A percentile compares a stretch with the other conserved stretches of the same genome.
Evolutionary conservation across 305 asterid species (phyloP).

Genomic region (Fraxinus velutina): DNA sequence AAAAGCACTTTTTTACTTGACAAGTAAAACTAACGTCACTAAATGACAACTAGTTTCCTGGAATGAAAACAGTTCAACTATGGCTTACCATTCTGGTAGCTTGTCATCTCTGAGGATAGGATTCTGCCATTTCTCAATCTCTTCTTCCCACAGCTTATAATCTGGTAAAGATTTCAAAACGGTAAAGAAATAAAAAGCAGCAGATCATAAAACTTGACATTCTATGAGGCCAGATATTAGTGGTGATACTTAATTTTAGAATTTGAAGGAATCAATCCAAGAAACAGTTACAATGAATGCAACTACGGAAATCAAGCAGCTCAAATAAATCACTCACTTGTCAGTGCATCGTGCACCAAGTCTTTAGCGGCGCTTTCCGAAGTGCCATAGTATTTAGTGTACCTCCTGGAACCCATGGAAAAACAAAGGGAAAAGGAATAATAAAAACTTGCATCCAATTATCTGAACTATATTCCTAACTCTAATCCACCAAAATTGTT

Average conservation of each 20-base stretch:
- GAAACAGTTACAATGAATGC: slow-evolving; percentile 1
- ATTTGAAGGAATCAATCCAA: background rate
- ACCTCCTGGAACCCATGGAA: slow-evolving; percentile 68
- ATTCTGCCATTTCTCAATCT: slow-evolving; percentile 95
- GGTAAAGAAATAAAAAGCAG: background rate
- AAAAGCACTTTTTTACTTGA: background rate
- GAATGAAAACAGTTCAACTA: slow-evolving; percentile 6
- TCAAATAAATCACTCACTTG: slow-evolving; percentile 55
- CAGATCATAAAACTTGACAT: background rate
- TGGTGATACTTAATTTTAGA: background rate
- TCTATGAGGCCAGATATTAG: background rate
- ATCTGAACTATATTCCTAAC: background rate
- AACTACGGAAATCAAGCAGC: slow-evolving; percentile 1
- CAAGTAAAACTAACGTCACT: background rate
- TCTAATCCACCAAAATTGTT: background rate
- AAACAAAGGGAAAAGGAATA: slow-evolving; percentile 11
- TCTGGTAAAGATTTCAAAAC: slow-evolving; percentile 42
- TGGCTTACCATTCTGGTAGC: slow-evolving; percentile 87
- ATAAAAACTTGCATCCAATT: background rate
- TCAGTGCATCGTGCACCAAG: slow-evolving; percentile 88
- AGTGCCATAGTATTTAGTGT: slow-evolving; percentile 90
- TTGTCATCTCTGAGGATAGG: slow-evolving; percentile 79
- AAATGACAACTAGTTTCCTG: background rate
- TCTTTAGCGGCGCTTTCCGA: slow-evolving; percentile 79
- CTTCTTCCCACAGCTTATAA: slow-evolving; percentile 95